phyloP scores from a whole-genome alignment of 2,329 filamentous ascomycete species.

The Cladosporium colombiae region DNA sequence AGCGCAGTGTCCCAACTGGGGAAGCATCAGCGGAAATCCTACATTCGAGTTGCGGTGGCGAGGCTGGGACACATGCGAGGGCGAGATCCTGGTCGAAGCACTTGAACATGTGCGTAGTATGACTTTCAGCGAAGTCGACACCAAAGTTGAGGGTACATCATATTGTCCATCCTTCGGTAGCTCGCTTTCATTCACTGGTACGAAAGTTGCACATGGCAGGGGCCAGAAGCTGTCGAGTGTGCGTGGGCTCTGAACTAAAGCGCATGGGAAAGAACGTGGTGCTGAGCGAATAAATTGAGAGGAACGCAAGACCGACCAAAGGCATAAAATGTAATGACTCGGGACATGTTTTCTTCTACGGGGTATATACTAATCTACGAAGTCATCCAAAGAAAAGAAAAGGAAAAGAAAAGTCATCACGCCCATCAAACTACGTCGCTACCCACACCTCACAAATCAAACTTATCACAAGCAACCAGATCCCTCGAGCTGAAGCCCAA shows the following conservation, averaged over 20 bases:
- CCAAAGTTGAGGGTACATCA: neutral
- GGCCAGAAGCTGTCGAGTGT: neutral
- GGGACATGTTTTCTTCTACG: neutral
- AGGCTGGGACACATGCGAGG: neutral
- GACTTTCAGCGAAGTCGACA: neutral
- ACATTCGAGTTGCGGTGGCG: neutral
- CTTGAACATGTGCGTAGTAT: neutral
- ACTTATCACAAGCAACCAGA: constrained; percentile 11
- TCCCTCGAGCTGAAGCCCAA: constrained; percentile 36
- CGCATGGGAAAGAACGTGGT: neutral
- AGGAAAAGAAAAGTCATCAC: too few species aligned
- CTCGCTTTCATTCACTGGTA: neutral
- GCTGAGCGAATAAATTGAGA: neutral
- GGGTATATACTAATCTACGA: neutral
- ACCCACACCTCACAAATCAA: constrained; percentile 13
- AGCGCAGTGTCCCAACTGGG: neutral
- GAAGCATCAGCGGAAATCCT: neutral
- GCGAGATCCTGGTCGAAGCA: neutral
- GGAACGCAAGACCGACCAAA: neutral
- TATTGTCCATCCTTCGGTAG: neutral
- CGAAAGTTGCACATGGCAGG: neutral
- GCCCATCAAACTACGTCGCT: too few species aligned
- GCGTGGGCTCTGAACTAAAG: neutral
- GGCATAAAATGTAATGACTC: too few species aligned
- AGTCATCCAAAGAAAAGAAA: too few species aligned